phyloP scores from a whole-genome alignment of 768 basidiomycete species.

The Rhizopogon roseolus region DNA sequence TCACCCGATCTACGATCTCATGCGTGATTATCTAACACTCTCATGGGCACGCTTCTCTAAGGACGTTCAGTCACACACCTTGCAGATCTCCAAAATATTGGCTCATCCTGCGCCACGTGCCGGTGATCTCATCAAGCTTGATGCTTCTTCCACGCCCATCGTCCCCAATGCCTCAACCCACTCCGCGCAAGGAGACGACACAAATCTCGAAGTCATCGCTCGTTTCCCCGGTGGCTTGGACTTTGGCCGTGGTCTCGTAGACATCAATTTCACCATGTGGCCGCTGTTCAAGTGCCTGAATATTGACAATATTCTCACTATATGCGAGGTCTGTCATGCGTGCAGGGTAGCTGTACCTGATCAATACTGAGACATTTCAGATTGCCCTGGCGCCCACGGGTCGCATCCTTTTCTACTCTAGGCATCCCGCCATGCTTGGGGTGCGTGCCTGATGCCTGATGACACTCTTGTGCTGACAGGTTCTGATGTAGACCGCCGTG shows the following conservation, averaged over 20 bases:
- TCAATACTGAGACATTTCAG: conserved; percentile 28
- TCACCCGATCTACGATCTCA: conserved; percentile 90
- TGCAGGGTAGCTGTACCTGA: not conserved
- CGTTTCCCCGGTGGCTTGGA: conserved; percentile 92
- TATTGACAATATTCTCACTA: conserved; percentile 89
- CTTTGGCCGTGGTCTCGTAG: conserved; percentile 85
- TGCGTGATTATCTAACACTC: conserved; percentile 94
- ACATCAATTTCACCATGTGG: conserved; percentile 97
- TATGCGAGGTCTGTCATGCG: conserved; percentile 64
- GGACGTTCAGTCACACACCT: conserved; percentile 88
- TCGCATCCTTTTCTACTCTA: conserved; percentile 80
- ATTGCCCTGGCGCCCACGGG: conserved; percentile 87
- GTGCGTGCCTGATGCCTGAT: conserved; percentile 31
- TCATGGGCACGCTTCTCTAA: conserved; percentile 94
- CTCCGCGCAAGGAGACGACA: conserved; percentile 27
- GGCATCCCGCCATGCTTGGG: conserved; percentile 89
- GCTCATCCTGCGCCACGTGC: conserved; percentile 85
- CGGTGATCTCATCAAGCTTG: conserved; percentile 81
- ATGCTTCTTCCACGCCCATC: conserved; percentile 62
- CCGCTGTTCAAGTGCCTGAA: conserved; percentile 91
- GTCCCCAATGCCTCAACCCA: conserved; percentile 43
- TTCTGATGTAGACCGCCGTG: conserved; percentile 64
- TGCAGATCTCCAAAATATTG: conserved; percentile 85
- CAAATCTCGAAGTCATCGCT: conserved; percentile 75
- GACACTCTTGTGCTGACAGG: too few species aligned